Evolutionary conservation across 192 early-diverging fungal genomes (phyloP).

Genomic region (Backusella sp.): DNA sequence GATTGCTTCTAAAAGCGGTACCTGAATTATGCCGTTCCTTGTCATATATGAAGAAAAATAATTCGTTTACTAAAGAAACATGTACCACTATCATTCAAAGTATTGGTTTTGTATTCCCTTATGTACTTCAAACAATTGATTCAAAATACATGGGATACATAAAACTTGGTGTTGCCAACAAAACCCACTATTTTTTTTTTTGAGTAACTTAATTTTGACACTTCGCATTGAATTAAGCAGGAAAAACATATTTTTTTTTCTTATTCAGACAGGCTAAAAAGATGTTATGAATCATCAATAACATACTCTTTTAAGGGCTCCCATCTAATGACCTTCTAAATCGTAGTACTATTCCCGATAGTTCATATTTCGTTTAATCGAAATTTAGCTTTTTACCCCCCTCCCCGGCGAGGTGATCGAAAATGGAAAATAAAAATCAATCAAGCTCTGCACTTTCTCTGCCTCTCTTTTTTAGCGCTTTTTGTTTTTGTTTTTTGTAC

Average conservation of each 20-base stretch:
- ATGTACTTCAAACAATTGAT: not conserved
- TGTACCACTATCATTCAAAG: too few relatives aligned
- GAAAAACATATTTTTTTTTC: too few relatives aligned
- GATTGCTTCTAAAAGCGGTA: too few relatives aligned
- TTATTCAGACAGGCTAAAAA: not conserved
- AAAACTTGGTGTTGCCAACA: not conserved
- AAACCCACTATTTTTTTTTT: too few relatives aligned
- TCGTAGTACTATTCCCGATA: not conserved
- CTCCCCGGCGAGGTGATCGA: not conserved
- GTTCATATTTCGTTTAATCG: not conserved
- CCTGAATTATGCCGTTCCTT: too few relatives aligned
- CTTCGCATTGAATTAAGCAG: not conserved
- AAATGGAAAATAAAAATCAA: not conserved
- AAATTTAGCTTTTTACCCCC: not conserved
- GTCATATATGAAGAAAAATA: too few relatives aligned
- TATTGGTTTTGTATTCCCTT: too few relatives aligned
- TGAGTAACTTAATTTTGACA: not conserved
- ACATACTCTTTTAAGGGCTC: not conserved
- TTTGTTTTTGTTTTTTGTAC: not conserved
- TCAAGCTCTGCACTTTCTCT: not conserved
- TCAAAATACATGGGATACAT: not conserved
- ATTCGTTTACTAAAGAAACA: too few relatives aligned
- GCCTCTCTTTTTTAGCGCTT: not conserved
- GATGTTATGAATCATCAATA: not conserved
- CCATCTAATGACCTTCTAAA: not conserved